phyloP scores from a whole-genome alignment of 805 yeast genomes.

The Candida sakaeoensis region DNA sequence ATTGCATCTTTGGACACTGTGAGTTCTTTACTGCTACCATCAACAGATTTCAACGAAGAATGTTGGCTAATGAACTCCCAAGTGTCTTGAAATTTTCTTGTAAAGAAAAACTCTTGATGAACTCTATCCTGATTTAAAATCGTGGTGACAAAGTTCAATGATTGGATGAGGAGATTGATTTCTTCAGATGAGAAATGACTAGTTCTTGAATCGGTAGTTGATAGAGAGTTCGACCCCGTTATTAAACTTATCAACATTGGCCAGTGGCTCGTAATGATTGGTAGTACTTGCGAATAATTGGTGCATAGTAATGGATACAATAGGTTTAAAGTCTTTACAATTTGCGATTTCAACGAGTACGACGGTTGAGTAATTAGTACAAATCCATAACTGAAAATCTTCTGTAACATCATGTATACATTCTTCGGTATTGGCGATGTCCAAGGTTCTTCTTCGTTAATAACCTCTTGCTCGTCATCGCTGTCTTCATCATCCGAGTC shows the following conservation, averaged over 20 bases:
- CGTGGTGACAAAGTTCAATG: conserved; percentile 24
- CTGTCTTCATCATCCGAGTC: conserved; percentile 27
- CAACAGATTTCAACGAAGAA: conserved; percentile 5
- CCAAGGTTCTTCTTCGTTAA: conserved; percentile 52
- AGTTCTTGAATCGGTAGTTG: conserved; percentile 7
- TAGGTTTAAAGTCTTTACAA: conserved; percentile 44
- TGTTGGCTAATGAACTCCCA: conserved; percentile 29
- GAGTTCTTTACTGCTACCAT: neutral
- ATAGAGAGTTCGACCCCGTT: conserved; percentile 12
- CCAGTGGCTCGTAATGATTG: conserved; percentile 34
- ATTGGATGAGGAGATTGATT: conserved; percentile 21
- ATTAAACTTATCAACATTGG: conserved; percentile 19
- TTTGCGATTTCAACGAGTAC: conserved; percentile 48
- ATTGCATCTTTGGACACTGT: conserved; percentile 4
- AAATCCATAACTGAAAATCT: conserved; percentile 67
- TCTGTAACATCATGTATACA: conserved; percentile 55
- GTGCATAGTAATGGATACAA: conserved; percentile 31
- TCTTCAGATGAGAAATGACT: conserved; percentile 10
- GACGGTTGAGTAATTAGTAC: conserved; percentile 68
- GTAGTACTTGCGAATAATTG: conserved; percentile 28
- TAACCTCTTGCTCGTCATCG: conserved; percentile 14
- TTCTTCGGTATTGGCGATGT: conserved; percentile 58
- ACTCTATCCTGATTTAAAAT: conserved; percentile 28
- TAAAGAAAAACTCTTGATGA: conserved; percentile 45
- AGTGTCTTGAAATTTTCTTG: conserved; percentile 44